Evolutionary conservation across 768 basidiomycete genomes (phyloP), one percentile per base, ranked within the genome.

Genomic region (Mycena pura): DNA sequence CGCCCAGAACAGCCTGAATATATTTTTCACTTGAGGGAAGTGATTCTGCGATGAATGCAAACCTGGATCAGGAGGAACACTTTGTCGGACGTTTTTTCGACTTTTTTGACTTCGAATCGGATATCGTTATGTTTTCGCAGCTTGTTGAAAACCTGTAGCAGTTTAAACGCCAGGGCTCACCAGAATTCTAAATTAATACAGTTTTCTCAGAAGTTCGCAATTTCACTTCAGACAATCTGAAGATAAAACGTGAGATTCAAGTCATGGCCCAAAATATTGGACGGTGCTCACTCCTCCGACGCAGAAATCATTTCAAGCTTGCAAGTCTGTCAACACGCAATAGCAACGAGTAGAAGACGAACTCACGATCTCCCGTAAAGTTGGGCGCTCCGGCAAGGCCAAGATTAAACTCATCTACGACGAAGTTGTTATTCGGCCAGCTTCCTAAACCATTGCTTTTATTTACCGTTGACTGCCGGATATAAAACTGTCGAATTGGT

Each of bases 61-160:
- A 91, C 91, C 76, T 96, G 95, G 6, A 94, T 86, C 39, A 95
- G 76, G 6, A 96, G 70, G 71, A 92, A 88, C 10, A 92, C 82
- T 72, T 96, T 96, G 71, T 96, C 93, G 4, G 80, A 73, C 0
- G 88, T 82, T 63, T 82, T 87, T 43, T 89, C 88, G 5, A 89
- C 75, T 63, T 87, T 92, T 73, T 86, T 87, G 5, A 90, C 73
- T 41, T 85, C 81, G 72, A 86, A 97, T 2, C 93, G 88, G 57
- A 96, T 91, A 61, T 94, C 93, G n/a, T 80, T 79, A 57, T 92
- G 86, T 47, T 77, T 80, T 55, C 86, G 81, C 41, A 95, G 79
- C 68, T 84, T 88, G 70, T 92, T 92, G 65, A 86, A 89, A 29
- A 75, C 63, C 83, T 86, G 59, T 1, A 57, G 22, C 15, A 57